phyloP scores from a whole-genome alignment of 805 yeast genomes.

The Kodamaea restingae region DNA sequence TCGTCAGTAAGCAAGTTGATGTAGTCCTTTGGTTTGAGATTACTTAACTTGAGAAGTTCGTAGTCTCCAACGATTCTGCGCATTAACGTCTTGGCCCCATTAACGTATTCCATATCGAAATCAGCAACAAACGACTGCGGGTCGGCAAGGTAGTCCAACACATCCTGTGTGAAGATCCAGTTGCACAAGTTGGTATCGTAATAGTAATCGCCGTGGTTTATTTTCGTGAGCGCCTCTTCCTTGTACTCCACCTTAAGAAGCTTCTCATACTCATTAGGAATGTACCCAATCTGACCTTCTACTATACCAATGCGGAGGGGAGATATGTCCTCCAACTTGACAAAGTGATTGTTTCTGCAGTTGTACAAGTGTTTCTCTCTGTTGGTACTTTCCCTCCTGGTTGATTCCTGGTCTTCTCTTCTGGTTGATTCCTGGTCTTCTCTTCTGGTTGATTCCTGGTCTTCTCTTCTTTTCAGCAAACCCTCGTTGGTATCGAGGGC shows the following conservation, averaged over 20 bases:
- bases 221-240: constrained; percentile 18
- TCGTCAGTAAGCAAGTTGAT: constrained; percentile 14
- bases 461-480: too few relatives aligned
- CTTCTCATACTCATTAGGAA: constrained; percentile 26
- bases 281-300: constrained; percentile 22
- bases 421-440: too few relatives aligned
- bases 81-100: constrained; percentile 1
- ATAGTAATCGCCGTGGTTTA: constrained; percentile 19
- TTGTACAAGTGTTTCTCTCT: constrained; percentile 28
- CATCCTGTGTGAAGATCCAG: constrained; percentile 26
- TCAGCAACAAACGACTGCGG: constrained; percentile 22
- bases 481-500: too few relatives aligned
- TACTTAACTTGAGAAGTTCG: constrained; percentile 17
- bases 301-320: constrained; percentile 16
- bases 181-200: constrained; percentile 31
- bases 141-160: constrained; percentile 24
- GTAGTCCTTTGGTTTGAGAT: constrained; percentile 9
- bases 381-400: constrained; percentile 1
- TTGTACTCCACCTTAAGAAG: constrained; percentile 29
- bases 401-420: not conserved
- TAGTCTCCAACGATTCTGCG: constrained; percentile 16
- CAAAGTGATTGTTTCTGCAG: constrained; percentile 34
- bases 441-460: too few relatives aligned
- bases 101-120: constrained; percentile 3
- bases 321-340: constrained; percentile 18